Conservation (phyloP, 2,329 filamentous ascomycete species). For the Aspergillus quadrilineatus region DNA sequence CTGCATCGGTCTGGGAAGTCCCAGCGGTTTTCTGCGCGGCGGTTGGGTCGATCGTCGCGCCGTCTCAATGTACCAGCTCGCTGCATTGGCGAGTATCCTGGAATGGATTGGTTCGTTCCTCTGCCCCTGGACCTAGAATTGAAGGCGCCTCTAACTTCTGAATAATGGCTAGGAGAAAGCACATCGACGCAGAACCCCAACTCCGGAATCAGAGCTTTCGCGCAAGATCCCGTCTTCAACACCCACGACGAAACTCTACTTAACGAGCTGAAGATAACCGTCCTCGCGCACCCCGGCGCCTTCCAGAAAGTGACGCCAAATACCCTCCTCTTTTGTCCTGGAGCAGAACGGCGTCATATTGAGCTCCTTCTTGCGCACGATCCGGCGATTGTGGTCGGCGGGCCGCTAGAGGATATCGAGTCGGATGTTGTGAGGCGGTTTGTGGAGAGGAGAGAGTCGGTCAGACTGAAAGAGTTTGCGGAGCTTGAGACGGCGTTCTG, state of each 20-base stretch:
- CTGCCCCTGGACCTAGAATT: background rate
- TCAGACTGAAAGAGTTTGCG: constrained; percentile 31
- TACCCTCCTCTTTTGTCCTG: constrained; percentile 62
- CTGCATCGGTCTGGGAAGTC: constrained; percentile 43
- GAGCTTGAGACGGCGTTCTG: constrained; percentile 38
- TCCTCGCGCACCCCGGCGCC: constrained; percentile 51
- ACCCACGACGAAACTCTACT: constrained; percentile 41
- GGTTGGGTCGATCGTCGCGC: constrained; percentile 44
- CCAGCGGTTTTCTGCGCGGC: constrained; percentile 42
- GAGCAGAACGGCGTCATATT: constrained; percentile 54
- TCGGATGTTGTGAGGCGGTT: constrained; percentile 25
- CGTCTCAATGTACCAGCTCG: constrained; percentile 44
- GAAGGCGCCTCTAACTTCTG: background rate
- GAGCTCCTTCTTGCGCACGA: constrained; percentile 48
- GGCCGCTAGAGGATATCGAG: constrained; percentile 36
- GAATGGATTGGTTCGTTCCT: constrained; percentile 25
- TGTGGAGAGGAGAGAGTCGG: constrained; percentile 23
- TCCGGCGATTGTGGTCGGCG: constrained; percentile 61
- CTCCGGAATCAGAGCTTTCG: constrained; percentile 40
- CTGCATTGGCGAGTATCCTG: constrained; percentile 34
- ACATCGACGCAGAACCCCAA: constrained; percentile 20
- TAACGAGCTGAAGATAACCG: constrained; percentile 33
- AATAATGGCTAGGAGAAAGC: background rate
- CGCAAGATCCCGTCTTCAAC: constrained; percentile 56
- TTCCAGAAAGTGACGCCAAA: constrained; percentile 51